These are phyloP conservation scores for Clonostachys rhizophaga DNA, from an alignment of 2,329 filamentous ascomycete genomes.

Conservation along the genomic window DNA sequence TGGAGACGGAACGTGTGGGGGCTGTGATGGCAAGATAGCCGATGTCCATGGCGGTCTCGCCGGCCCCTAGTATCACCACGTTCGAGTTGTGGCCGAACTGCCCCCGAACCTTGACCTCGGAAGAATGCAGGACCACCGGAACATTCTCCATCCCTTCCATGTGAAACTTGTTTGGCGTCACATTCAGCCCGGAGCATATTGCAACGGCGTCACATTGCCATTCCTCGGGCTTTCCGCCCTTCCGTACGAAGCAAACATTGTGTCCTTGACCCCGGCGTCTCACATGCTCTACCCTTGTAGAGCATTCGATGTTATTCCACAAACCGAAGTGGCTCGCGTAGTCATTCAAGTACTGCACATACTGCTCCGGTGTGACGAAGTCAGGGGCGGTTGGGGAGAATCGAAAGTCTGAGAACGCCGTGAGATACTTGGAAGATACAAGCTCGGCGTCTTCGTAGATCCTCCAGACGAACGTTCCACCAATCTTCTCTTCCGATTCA, in stretches of 20 bases:
- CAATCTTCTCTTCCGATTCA: constrained; percentile 32
- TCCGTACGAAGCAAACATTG: not conserved
- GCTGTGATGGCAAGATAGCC: constrained; percentile 34
- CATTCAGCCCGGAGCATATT: constrained; percentile 35
- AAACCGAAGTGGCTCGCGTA: constrained; percentile 30
- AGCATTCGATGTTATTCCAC: constrained; percentile 23
- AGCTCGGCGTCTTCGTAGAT: constrained; percentile 35
- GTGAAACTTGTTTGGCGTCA: constrained; percentile 26
- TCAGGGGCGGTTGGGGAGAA: constrained; percentile 28
- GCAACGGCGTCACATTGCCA: constrained; percentile 36
- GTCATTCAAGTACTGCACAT: constrained; percentile 30
- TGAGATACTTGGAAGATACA: constrained; percentile 38
- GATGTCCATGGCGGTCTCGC: constrained; percentile 38
- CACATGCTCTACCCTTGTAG: constrained; percentile 1
- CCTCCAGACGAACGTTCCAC: constrained; percentile 35
- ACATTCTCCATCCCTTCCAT: constrained; percentile 28
- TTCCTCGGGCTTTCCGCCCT: not conserved
- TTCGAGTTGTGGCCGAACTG: constrained; percentile 31
- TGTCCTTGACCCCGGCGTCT: not conserved
- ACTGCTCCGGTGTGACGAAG: constrained; percentile 29
- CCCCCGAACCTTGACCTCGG: constrained; percentile 27
- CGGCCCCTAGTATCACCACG: constrained; percentile 33
- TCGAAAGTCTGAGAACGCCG: constrained; percentile 37
- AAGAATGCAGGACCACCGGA: constrained; percentile 33
- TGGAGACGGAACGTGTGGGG: constrained; percentile 26